phyloP scores from a whole-genome alignment of 2,329 filamentous ascomycete species.

The Orbilia brochopaga region DNA sequence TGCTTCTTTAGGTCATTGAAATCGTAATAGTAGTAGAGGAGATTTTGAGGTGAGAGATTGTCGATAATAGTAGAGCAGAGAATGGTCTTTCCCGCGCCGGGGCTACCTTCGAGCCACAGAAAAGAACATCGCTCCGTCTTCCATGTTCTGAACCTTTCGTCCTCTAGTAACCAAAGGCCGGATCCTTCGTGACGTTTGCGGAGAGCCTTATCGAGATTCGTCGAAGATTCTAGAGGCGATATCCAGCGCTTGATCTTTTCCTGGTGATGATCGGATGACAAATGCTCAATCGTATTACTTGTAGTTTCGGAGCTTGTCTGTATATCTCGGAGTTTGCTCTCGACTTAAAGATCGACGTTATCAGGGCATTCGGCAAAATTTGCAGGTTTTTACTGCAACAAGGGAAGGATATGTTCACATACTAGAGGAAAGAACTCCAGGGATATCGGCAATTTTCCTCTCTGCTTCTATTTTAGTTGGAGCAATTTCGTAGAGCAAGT shows the following conservation, averaged over 20 bases:
- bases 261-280: constrained; percentile 4
- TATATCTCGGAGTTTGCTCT: background rate
- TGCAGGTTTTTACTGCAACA: background rate
- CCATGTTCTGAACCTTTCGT: constrained; percentile 57
- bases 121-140: constrained; percentile 12
- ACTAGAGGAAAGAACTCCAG: constrained; percentile 5
- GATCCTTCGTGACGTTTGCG: constrained; percentile 58
- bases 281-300: too few species aligned
- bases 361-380: background rate
- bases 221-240: constrained; percentile 5
- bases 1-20: too few species aligned
- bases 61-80: background rate
- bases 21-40: too few species aligned
- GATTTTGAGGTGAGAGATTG: constrained; percentile 56
- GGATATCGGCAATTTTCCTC: constrained; percentile 2
- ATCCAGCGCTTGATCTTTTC: constrained; percentile 16
- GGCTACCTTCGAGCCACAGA: constrained; percentile 6
- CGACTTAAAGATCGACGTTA: background rate
- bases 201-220: constrained; percentile 44
- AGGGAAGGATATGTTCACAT: background rate
- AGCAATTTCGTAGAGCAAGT: constrained; percentile 22
- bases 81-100: constrained; percentile 5
- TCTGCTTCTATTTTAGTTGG: background rate
- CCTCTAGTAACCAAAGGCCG: constrained; percentile 61
- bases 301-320: background rate